These are phyloP conservation scores for Ophiostoma quercus DNA, from an alignment of 2,329 filamentous ascomycete genomes.

Conservation along the genomic window DNA sequence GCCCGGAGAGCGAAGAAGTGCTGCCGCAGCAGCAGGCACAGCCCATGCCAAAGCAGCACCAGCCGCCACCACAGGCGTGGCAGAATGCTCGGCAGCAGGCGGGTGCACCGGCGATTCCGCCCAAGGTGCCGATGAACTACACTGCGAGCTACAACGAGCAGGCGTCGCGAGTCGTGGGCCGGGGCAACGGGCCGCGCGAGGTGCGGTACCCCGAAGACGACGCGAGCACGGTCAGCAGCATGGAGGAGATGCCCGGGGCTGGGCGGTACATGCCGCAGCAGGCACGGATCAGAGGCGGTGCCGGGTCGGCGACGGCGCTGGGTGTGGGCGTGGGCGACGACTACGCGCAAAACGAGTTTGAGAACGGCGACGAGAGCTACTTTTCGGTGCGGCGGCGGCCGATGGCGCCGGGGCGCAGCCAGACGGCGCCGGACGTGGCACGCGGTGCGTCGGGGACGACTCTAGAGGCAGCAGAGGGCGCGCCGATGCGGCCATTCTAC, in stretches of 20 bases:
- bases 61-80: neutral
- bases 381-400: constrained; percentile 45
- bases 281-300: constrained; percentile 24
- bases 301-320: constrained; percentile 26
- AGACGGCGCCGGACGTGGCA: constrained; percentile 26
- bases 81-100: constrained; percentile 12
- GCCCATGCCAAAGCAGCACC: neutral
- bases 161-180: neutral
- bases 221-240: constrained; percentile 27
- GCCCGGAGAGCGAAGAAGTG: constrained; percentile 40
- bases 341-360: constrained; percentile 44
- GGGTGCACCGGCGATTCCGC: constrained; percentile 12
- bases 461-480: constrained; percentile 9
- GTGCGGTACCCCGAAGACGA: constrained; percentile 30
- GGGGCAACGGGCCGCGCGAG: neutral
- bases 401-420: constrained; percentile 19
- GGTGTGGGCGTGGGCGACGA: constrained; percentile 37
- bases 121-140: constrained; percentile 13
- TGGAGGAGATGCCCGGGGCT: constrained; percentile 27
- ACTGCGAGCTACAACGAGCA: neutral
- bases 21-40: constrained; percentile 11
- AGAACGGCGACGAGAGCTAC: constrained; percentile 52
- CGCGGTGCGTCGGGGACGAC: neutral
- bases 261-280: neutral
- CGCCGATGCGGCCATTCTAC: constrained; percentile 46